phyloP scores from a whole-genome alignment of 176 grass and related monocot genomes.

The Zea luxurians region DNA sequence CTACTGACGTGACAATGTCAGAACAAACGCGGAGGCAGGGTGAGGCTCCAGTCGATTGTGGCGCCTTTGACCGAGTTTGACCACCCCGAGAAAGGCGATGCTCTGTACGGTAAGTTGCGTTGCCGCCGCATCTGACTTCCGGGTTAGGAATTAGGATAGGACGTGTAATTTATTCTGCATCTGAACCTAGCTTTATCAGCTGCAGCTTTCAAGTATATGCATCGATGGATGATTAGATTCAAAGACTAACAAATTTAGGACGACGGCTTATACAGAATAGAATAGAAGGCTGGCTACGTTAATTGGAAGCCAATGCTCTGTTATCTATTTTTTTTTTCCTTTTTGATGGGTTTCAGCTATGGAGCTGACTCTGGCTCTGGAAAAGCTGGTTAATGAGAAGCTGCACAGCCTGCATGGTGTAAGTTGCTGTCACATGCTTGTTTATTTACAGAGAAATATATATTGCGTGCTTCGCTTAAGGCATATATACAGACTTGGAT shows the following conservation, averaged over 20 bases:
- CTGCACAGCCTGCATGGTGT: slow-evolving; percentile 72
- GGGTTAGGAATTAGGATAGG: background rate
- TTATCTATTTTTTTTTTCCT: background rate
- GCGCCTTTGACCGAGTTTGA: slow-evolving; percentile 70
- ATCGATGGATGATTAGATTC: background rate
- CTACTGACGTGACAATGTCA: background rate
- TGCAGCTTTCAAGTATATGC: background rate
- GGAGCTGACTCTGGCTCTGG: slow-evolving; percentile 80
- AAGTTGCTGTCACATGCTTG: slow-evolving; percentile 29
- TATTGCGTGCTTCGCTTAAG: background rate
- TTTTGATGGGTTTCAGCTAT: slow-evolving; percentile 59
- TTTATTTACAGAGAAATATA: background rate
- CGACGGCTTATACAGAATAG: background rate
- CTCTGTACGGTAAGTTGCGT: slow-evolving; percentile 60
- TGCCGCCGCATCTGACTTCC: background rate
- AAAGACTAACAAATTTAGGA: background rate
- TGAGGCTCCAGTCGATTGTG: slow-evolving; percentile 52
- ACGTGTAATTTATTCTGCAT: background rate
- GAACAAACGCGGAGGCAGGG: slow-evolving; percentile 69
- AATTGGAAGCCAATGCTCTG: background rate
- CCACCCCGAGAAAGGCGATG: slow-evolving; percentile 94
- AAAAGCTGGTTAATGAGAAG: slow-evolving; percentile 85
- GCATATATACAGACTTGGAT: background rate
- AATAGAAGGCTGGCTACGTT: background rate
- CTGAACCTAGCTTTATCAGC: background rate